phyloP scores from a whole-genome alignment of 2,329 filamentous ascomycete species.

The Acarospora socialis region DNA sequence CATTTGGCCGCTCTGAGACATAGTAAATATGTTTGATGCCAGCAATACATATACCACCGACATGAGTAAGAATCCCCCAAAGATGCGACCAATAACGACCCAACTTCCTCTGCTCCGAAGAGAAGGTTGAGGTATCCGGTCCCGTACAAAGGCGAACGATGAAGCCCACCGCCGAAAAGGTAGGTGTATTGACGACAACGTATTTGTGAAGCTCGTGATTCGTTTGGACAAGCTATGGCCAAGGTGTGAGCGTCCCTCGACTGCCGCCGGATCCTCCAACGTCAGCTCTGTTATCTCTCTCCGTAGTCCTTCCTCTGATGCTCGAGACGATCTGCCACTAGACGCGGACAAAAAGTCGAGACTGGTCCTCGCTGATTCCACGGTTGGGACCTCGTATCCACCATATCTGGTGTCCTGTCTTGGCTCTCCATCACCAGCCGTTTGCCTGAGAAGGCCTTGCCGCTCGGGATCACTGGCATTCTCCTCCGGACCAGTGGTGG shows the following conservation, averaged over 20 bases:
- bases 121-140: conserved; percentile 21
- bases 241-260: conserved; percentile 12
- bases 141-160: conserved; percentile 23
- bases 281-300: conserved; percentile 84
- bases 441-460: conserved; percentile 64
- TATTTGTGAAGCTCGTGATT: conserved; percentile 40
- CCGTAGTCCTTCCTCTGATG: conserved; percentile 51
- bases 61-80: conserved; percentile 62
- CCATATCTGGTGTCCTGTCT: conserved; percentile 24
- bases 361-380: conserved; percentile 60
- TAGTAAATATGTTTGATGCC: conserved; percentile 66
- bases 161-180: conserved; percentile 33
- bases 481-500: conserved; percentile 39
- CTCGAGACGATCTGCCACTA: conserved; percentile 36
- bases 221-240: conserved; percentile 29
- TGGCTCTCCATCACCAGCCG: conserved; percentile 35
- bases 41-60: conserved; percentile 73
- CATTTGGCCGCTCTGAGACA: conserved; percentile 43
- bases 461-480: conserved; percentile 59
- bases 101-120: conserved; percentile 32
- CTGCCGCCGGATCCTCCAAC: conserved; percentile 50
- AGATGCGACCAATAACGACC: conserved; percentile 56
- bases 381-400: conserved; percentile 67
- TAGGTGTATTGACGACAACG: conserved; percentile 42
- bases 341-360: conserved; percentile 42